phyloP scores from a whole-genome alignment of 202 grass and related monocot species.

The Setaria viridis region DNA sequence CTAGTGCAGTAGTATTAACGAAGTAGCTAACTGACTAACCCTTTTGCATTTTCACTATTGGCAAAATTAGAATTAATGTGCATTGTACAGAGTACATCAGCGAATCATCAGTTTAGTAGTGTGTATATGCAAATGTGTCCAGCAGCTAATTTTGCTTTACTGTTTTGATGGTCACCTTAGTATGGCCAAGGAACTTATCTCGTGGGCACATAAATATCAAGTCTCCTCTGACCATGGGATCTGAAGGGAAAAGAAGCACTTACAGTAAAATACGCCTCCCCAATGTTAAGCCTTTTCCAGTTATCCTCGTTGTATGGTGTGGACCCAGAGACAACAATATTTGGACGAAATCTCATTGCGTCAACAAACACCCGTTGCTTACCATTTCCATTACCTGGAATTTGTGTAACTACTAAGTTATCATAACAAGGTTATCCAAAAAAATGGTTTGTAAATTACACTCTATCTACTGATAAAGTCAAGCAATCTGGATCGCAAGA shows the following conservation, averaged over 20 bases:
- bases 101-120: background rate
- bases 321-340: slow-evolving; percentile 87
- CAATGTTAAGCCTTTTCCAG: slow-evolving; percentile 83
- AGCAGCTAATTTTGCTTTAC: background rate
- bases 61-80: slow-evolving; percentile 1
- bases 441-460: slow-evolving; percentile 3
- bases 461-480: background rate
- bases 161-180: background rate
- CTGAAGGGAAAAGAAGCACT: slow-evolving; percentile 28
- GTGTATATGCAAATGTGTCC: background rate
- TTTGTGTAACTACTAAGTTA: slow-evolving; percentile 6
- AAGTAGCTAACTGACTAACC: background rate
- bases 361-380: slow-evolving; percentile 55
- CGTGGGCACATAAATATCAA: background rate
- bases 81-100: background rate
- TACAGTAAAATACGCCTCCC: slow-evolving; percentile 81
- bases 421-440: slow-evolving; percentile 2
- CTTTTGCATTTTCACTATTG: background rate
- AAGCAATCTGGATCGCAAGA: background rate
- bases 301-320: slow-evolving; percentile 79
- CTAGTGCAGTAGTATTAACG: background rate
- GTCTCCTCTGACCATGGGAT: slow-evolving; percentile 9
- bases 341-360: slow-evolving; percentile 82
- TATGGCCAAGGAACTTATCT: background rate
- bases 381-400: slow-evolving; percentile 45